phyloP scores from a whole-genome alignment of 2,329 filamentous ascomycete genomes.

The Colletotrichum phormii region DNA sequence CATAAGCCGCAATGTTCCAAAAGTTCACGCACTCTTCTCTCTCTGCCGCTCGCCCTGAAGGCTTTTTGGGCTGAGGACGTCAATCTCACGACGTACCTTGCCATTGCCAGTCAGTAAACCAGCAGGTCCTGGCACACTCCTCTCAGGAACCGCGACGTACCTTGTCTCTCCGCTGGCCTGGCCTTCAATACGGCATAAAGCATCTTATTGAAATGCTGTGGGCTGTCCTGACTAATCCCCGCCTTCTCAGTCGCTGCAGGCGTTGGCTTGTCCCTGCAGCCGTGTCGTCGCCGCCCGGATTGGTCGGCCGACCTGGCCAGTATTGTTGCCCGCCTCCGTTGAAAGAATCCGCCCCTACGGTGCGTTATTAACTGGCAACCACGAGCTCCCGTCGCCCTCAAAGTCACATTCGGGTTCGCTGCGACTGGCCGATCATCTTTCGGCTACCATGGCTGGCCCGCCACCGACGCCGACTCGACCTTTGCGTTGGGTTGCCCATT shows the following conservation, averaged over 20 bases:
- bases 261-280: constrained; percentile 11
- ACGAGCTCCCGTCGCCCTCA: constrained; percentile 3
- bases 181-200: constrained; percentile 20
- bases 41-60: background rate
- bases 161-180: constrained; percentile 9
- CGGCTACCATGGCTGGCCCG: constrained; percentile 21
- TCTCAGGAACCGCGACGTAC: background rate
- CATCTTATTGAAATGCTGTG: constrained; percentile 17
- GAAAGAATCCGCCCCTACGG: background rate
- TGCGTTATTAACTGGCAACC: constrained; percentile 31
- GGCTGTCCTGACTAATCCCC: constrained; percentile 31
- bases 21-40: background rate
- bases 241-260: constrained; percentile 21
- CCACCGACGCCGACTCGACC: constrained; percentile 16
- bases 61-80: background rate
- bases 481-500: constrained; percentile 27
- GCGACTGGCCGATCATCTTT: constrained; percentile 17
- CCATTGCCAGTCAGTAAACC: background rate
- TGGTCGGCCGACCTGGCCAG: background rate
- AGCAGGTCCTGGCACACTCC: constrained; percentile 5
- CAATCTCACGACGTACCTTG: background rate
- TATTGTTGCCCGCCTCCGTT: background rate
- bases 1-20: background rate
- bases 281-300: constrained; percentile 3
- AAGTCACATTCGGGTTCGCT: constrained; percentile 14